phyloP scores from a whole-genome alignment of 805 yeast species.

The Nakazawaea ishiwadae region DNA sequence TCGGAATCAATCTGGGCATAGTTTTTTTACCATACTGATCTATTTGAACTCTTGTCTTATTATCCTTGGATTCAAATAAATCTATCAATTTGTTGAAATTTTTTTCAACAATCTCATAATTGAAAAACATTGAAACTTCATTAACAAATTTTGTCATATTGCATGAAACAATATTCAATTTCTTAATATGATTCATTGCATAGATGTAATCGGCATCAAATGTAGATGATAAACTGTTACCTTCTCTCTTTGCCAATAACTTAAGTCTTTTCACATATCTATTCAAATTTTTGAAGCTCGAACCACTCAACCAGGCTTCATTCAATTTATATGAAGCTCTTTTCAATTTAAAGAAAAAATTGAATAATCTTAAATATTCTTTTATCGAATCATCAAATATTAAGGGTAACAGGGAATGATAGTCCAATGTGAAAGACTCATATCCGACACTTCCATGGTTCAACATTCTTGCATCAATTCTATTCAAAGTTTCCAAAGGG shows the following conservation, averaged over 20 bases:
- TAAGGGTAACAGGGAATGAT: slow-evolving; percentile 47
- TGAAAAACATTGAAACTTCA: slow-evolving; percentile 34
- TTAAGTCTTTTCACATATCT: slow-evolving; percentile 15
- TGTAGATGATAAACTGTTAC: too few species aligned
- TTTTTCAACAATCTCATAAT: slow-evolving; percentile 42
- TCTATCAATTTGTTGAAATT: slow-evolving; percentile 26
- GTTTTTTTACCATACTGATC: slow-evolving; percentile 1
- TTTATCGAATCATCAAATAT: slow-evolving; percentile 35
- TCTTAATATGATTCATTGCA: slow-evolving; percentile 22
- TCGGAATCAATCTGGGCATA: slow-evolving; percentile 23
- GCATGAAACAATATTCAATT: slow-evolving; percentile 32
- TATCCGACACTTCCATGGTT: slow-evolving; percentile 77
- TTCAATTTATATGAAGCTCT: slow-evolving; percentile 53
- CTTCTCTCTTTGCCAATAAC: background rate
- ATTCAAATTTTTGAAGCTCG: slow-evolving; percentile 17
- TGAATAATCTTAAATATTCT: slow-evolving; percentile 76
- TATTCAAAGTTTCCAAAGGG: slow-evolving; percentile 34
- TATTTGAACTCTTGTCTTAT: slow-evolving; percentile 12
- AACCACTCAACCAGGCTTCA: slow-evolving; percentile 39
- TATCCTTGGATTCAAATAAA: slow-evolving; percentile 15
- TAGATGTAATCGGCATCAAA: slow-evolving; percentile 18
- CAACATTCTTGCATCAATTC: slow-evolving; percentile 79
- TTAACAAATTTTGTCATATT: slow-evolving; percentile 38
- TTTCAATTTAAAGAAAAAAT: slow-evolving; percentile 76
- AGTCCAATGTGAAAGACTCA: slow-evolving; percentile 91